phyloP scores from a whole-genome alignment of 805 yeast genomes.

The Lachancea mirantina region DNA sequence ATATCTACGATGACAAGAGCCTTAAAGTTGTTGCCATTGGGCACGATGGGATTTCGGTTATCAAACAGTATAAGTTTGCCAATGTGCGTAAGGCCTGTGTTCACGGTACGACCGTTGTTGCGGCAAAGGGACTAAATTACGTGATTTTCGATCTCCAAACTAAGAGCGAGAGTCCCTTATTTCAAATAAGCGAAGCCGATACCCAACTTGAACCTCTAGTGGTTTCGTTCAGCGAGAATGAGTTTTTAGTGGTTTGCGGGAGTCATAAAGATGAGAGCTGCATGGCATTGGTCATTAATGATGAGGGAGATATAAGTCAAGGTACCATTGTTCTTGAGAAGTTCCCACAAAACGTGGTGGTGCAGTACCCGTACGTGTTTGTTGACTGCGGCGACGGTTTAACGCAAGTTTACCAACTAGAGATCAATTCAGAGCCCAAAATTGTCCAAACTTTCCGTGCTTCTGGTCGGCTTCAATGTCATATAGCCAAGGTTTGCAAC shows the following conservation, averaged over 20 bases:
- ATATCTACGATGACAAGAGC: constrained; percentile 12
- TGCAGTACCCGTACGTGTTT: constrained; percentile 22
- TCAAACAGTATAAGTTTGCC: constrained; percentile 12
- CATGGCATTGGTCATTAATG: constrained; percentile 27
- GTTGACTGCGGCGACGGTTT: constrained; percentile 13
- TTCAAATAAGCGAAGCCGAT: constrained; percentile 24
- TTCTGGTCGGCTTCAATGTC: constrained; percentile 2
- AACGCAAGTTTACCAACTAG: constrained; percentile 11
- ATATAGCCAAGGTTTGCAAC: constrained; percentile 13
- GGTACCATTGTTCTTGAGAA: constrained; percentile 25
- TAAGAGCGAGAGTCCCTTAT: constrained; percentile 18
- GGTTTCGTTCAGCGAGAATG: constrained; percentile 11
- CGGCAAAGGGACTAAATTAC: constrained; percentile 20
- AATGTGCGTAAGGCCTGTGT: constrained; percentile 13
- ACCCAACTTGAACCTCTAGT: constrained; percentile 21
- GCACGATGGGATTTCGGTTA: constrained; percentile 7
- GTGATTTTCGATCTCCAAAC: constrained; percentile 20
- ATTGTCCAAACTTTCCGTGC: constrained; percentile 14
- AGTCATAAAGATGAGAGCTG: constrained; percentile 18
- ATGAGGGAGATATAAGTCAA: constrained; percentile 27
- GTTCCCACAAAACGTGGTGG: constrained; percentile 20
- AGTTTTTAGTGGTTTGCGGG: constrained; percentile 29
- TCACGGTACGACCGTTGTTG: constrained; percentile 13
- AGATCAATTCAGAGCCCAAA: constrained; percentile 15
- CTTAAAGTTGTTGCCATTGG: constrained; percentile 13